phyloP scores from a whole-genome alignment of 257 asterid species.

The Jacaranda copaia region DNA sequence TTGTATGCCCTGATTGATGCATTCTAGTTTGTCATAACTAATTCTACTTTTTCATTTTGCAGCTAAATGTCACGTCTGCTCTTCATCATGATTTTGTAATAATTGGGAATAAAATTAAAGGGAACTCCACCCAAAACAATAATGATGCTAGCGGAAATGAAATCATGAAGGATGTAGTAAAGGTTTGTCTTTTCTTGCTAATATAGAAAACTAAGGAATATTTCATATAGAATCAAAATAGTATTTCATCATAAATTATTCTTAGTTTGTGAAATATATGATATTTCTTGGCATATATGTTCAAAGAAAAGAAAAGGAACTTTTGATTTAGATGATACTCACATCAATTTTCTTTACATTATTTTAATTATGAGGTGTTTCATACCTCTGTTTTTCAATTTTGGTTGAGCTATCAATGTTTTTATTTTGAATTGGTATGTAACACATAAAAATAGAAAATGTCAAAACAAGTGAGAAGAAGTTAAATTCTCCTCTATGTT shows the following conservation, averaged over 20 bases:
- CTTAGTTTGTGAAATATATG: background rate
- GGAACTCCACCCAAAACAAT: slow-evolving; percentile 41
- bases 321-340: background rate
- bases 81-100: slow-evolving; percentile 46
- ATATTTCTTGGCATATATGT: background rate
- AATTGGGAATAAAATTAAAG: slow-evolving; percentile 37
- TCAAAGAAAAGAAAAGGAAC: background rate
- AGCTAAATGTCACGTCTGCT: slow-evolving; percentile 63
- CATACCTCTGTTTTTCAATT: background rate
- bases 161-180: slow-evolving; percentile 48
- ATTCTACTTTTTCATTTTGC: slow-evolving; percentile 43
- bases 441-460: background rate
- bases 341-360: background rate
- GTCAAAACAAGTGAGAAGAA: no score
- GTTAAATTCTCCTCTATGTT: no score
- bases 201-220: background rate
- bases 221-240: background rate
- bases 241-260: background rate
- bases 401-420: background rate
- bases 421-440: background rate
- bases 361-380: background rate
- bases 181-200: slow-evolving; percentile 54
- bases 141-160: slow-evolving; percentile 35
- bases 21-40: background rate
- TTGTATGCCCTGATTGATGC: background rate